Evolutionary conservation across 73 alveolate genomes (phyloP).

Genomic region (Paramecium bursaria): DNA sequence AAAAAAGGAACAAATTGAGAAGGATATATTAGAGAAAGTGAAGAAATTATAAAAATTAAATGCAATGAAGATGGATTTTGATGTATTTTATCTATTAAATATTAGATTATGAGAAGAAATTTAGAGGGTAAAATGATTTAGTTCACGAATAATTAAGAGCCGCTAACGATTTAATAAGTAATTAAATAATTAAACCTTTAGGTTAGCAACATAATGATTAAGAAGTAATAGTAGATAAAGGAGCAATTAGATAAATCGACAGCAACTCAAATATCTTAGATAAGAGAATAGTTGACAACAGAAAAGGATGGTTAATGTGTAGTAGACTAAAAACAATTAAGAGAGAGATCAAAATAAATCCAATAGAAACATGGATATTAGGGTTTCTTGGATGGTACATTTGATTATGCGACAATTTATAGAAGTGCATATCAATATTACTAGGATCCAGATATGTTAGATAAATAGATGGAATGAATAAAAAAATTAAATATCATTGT

Average conservation of each 20-base stretch:
- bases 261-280: not conserved
- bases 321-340: not conserved
- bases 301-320: too few relatives aligned
- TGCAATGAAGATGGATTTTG: not conserved
- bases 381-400: not conserved
- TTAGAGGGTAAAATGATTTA: not conserved
- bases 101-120: slow-evolving; percentile 25
- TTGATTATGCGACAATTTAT: slow-evolving; percentile 1
- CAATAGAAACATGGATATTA: slow-evolving; percentile 37
- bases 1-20: not conserved
- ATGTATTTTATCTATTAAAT: slow-evolving; percentile 9
- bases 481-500: slow-evolving; percentile 36
- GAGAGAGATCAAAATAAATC: not conserved
- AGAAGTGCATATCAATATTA: slow-evolving; percentile 34
- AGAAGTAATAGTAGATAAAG: too few relatives aligned
- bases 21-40: not conserved
- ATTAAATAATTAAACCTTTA: too few relatives aligned
- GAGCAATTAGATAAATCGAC: too few relatives aligned
- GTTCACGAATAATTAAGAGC: not conserved
- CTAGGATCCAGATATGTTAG: slow-evolving; percentile 25
- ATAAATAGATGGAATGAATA: not conserved
- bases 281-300: too few relatives aligned
- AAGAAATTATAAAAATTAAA: not conserved
- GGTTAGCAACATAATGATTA: too few relatives aligned
- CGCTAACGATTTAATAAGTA: too few relatives aligned